Evolutionary conservation across 2,329 filamentous ascomycete genomes (phyloP), one percentile per base, ranked within the genome.

Genomic region (Fusarium caatingaense): DNA sequence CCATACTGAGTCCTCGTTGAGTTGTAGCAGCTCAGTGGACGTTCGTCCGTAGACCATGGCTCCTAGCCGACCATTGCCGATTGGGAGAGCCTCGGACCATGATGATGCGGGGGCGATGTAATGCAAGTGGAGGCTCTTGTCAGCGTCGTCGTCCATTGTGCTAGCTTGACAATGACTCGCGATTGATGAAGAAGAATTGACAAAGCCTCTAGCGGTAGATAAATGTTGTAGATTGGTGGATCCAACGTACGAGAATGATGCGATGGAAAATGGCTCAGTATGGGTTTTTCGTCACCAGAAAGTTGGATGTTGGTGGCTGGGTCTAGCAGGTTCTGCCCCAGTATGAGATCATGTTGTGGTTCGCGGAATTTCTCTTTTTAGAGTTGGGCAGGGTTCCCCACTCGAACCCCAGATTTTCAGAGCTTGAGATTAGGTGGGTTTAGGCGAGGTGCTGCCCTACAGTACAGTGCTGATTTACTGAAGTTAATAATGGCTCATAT

Each of bases 1-100:
- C 82, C 81, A 85, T 13, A 84, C 79, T 3, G 83, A 83, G 59
- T 85, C 82, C 68, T 86, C 84, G 47, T 85, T 86, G 16, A 86
- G 74, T 16, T 72, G 70, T 28, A 80, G 74, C 6, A 85, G 71
- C 41, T 81, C 77, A 49, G 84, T 83, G 2, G 78, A 78, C 15
- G 78, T 73, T 15, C 81, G 79, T 15, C 84, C 84, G 64, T 82
- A 81, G 27, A 85, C 68, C 79, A 84, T 84, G 5, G 72, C 76
- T 8, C 76, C 78, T 2, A 80, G 60, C 20, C 84, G 79, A 13
- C 85, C 84, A 68, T 86, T 86, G 5, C 84, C 84, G 57, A 86
- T 79, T 2, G 84, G 84, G 1, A 86, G 75, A 16, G 84, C 82
- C 55, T 77, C 68, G 37, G 69, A 46, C 73, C 74, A 77, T 18